Conservation (phyloP, 306 rosid genomes). For the Lagenaria siceraria region DNA sequence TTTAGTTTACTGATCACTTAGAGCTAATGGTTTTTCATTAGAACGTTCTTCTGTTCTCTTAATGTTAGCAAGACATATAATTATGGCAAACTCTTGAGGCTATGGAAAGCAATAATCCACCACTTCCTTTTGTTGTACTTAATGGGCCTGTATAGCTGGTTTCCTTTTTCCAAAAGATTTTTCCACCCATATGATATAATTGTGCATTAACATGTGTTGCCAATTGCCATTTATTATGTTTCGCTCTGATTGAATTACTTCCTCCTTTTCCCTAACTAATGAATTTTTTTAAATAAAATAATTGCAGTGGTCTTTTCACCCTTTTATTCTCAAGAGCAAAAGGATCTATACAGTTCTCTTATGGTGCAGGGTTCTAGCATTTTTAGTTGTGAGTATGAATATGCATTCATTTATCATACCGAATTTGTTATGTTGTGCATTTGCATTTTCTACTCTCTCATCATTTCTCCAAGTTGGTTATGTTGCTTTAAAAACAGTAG, state of each 20-base stretch:
- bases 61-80: neutral
- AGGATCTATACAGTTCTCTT: slow-evolving; percentile 83
- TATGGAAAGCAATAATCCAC: neutral
- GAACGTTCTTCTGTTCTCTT: neutral
- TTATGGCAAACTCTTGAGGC: neutral
- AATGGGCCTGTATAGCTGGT: neutral
- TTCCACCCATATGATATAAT: neutral
- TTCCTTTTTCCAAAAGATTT: neutral
- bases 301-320: slow-evolving; percentile 97
- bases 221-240: neutral
- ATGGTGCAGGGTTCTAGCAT: slow-evolving; percentile 97
- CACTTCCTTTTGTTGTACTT: neutral
- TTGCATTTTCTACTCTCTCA: neutral
- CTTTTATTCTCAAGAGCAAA: slow-evolving; percentile 81
- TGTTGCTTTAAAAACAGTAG: neutral
- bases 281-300: neutral
- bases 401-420: neutral
- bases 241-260: neutral
- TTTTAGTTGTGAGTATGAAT: slow-evolving; percentile 87
- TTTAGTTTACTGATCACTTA: neutral
- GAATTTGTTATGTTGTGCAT: neutral
- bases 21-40: neutral
- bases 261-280: slow-evolving; percentile 3
- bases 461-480: neutral
- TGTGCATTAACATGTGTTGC: neutral